Base-by-base conservation (phyloP, 139 green algal genomes). In the Coelastrella sp. region DNA sequence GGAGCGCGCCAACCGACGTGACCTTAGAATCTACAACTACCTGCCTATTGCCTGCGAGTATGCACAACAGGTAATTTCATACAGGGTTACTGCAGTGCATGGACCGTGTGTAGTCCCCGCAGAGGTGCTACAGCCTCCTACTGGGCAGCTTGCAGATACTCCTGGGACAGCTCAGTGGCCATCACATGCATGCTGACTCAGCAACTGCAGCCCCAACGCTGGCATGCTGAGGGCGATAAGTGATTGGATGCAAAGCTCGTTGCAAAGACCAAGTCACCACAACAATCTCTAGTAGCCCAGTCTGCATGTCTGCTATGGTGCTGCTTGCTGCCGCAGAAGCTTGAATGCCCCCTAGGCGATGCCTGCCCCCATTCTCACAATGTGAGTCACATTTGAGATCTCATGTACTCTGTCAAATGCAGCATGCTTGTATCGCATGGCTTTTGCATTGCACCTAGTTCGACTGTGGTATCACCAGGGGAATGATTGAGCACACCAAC, bases 41-140 rank as follows among this genome's bases (percentile, higher is more conserved):
- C 58, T 73, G 59, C 80, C 80, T 25, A 85, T 85, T 22, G 80
- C 80, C 6, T 85, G 80, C 59, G 8, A 72, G 8, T 85, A 85
- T 58, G 80, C 80, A 20, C 72, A 85, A 58, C 80, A 85, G 80
- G 80, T 85, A 25, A 15, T n/a, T 49, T 49, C 1, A 49, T 49
- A 49, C 35, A 49, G 35, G 35, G 35, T 49, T 49, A 49, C 35
- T 49, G 35, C 35, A 49, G 35, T 49, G 35, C 35, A 49, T 49
- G 35, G 3, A 49, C 35, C 35, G 35, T 49, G 35, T 49, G 35
- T 49, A 49, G 35, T 49, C 35, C 35, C 35, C 3, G 35, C 35
- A 49, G 35, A 49, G 35, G 35, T 49, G 35, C 35, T 49, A 49
- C 35, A 49, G 35, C 35, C 35, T 49, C 35, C 35, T 49, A 49